phyloP scores from a whole-genome alignment of 345 rosid species.

The Eucalyptus camaldulensis region DNA sequence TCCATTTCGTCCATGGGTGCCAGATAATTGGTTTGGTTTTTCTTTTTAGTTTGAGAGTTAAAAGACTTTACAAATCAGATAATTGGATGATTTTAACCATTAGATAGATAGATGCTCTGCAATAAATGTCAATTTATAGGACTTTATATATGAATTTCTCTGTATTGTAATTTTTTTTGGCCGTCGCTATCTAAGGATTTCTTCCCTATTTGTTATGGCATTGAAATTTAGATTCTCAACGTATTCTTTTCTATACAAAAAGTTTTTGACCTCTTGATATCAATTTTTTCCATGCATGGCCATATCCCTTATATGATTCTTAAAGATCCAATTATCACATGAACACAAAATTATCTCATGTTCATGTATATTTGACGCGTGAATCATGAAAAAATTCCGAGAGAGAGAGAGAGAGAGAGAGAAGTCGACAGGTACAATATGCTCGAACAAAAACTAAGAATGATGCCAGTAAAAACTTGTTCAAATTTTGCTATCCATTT shows the following conservation, averaged over 20 bases:
- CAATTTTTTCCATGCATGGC: not conserved
- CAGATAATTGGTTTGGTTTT: too few species aligned
- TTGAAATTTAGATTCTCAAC: not conserved
- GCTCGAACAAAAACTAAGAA: not conserved
- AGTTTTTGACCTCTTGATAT: not conserved
- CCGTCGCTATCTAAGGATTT: too few species aligned
- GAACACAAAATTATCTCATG: not conserved
- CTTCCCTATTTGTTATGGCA: not conserved
- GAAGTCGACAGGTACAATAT: not conserved
- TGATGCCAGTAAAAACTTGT: not conserved
- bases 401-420: fast-evolving
- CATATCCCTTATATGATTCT: not conserved
- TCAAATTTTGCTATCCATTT: not conserved
- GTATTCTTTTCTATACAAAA: not conserved
- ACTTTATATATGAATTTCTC: not conserved
- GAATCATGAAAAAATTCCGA: not conserved
- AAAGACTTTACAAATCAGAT: too few species aligned
- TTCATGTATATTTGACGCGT: not conserved
- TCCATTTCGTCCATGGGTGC: too few species aligned
- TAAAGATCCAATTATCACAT: not conserved
- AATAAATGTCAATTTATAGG: too few species aligned
- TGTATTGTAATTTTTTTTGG: not conserved
- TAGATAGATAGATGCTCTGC: not conserved
- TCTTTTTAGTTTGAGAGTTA: too few species aligned
- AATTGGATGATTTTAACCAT: not conserved